Base-by-base conservation (phyloP, 164 flowering plant genomes). In the Dillenia suffruticosa region DNA sequence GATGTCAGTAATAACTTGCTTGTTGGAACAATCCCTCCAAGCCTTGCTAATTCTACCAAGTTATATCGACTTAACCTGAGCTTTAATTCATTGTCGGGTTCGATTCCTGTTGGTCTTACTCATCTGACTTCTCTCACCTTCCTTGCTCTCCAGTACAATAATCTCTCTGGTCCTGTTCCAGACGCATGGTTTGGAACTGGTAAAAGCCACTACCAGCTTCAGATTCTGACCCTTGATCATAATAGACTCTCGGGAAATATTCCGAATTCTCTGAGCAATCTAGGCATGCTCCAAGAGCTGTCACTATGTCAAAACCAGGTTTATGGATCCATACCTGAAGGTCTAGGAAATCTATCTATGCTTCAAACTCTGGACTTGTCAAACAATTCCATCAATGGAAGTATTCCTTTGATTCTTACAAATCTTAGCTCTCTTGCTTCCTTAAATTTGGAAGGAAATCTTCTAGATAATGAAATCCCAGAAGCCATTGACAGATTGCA, bases 1-100 rank as follows among this genome's bases (percentile, higher is more conserved):
- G 96, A 95, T 77, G 57, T 92, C 5, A 86, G 97, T 64, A 83
- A 80, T 54, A 95, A 95, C 73, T 52, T 53, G 6, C 87, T 95
- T 32, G 68, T 71, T n/a, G 99, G 99, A 0, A 12, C 61, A 15
- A 77, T 95, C 50, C 96, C 96, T 12, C 67, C 77, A 7, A 70
- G 79, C 69, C 76, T 91, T 49, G 79, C 81, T 9, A 82, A 77
- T 61, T 81, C 91, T 10, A 73, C 87, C 48, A 81, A 67, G 62
- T 67, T 95, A 46, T 76, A 76, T 57, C 79, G 92, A 54, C 78
- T 95, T 40, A 95, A 95, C 58, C 71, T 95, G 53, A 85, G 96
- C 78, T 88, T 63, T 70, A 95, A 95, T 68, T 69, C 74, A 2
- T 47, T 95, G 3, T 63, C 82, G 2, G 97, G 96, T 57, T 56